Evolutionary conservation across 2,329 filamentous ascomycete genomes (phyloP), one percentile per base, ranked within the genome.

Genomic region (Colletotrichum noveboracense): DNA sequence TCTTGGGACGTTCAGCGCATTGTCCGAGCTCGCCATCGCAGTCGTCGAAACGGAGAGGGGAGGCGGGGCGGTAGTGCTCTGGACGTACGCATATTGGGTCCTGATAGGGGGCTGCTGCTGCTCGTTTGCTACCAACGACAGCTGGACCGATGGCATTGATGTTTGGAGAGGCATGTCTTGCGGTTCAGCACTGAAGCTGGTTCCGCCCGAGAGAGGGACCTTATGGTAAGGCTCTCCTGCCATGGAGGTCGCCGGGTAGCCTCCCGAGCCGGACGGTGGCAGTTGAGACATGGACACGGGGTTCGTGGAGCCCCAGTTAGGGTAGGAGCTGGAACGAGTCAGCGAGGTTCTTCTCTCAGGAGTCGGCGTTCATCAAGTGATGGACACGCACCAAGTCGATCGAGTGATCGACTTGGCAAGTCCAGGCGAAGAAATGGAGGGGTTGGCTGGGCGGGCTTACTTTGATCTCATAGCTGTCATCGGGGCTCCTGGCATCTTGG

Each of bases 381-480:
- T 14, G 58, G 30, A 24, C 7, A 12, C 16, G 18, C 28, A 26
- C 18, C 32, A 21, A 32, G 30, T 61, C 30, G 28, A 61, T 24
- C 16, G 28, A 61, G 58, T 24, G 58, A 61, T 36, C 10, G 58
- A 24, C 12, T 13, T 48, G 36, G 28, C 16, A 65, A 16, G 14
- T 52, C 21, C 55, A 60, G n/a, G 32, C 3, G 74, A 28, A 58
- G 52, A 72, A n/a, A n/a, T 10, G 18, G 38, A n/a, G 56, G 74
- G 58, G 10, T 52, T 52, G 43, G n/a, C n/a, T 48, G n/a, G 43
- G 43, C 43, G n/a, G 43, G 88, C 89, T 85, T 86, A 92, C 90
- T 90, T 91, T 26, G 90, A 91, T 81, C 90, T 86, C 86, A 92
- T 89, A 21, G 85, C 80, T 55, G 86, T 86, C 81, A 91, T 86